phyloP scores from a whole-genome alignment of 176 grass and related monocot genomes.

The Phyllostachys edulis region DNA sequence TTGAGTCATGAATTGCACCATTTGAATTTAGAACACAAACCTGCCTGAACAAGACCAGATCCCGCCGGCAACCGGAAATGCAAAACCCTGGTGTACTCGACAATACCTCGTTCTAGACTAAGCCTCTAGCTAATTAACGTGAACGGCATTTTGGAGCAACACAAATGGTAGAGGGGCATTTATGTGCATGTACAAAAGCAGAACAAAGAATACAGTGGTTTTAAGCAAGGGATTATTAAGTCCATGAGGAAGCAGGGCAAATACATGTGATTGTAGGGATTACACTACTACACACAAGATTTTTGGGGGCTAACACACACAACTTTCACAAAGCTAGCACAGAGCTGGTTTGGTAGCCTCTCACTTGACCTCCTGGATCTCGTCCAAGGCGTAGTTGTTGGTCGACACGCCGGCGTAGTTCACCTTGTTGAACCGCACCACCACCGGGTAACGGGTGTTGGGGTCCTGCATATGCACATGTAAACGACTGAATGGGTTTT shows the following conservation, averaged over 20 bases:
- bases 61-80: background rate
- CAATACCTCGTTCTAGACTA: background rate
- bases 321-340: background rate
- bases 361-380: slow-evolving; percentile 80
- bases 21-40: background rate
- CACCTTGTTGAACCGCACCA: slow-evolving; percentile 82
- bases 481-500: background rate
- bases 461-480: slow-evolving; percentile 50
- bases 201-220: slow-evolving; percentile 13
- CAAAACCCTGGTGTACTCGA: background rate
- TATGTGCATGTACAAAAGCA: slow-evolving; percentile 29
- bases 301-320: background rate
- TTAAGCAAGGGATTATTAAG: slow-evolving; percentile 17
- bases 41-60: background rate
- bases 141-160: background rate
- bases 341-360: background rate
- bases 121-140: background rate
- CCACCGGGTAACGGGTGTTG: slow-evolving; percentile 75
- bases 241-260: slow-evolving; percentile 33
- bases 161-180: background rate
- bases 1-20: no score
- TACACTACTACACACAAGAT: slow-evolving; percentile 41
- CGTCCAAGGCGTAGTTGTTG: slow-evolving; percentile 93
- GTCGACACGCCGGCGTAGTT: slow-evolving; percentile 90
- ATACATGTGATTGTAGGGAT: slow-evolving; percentile 26